Conservation (phyloP, 192 early-diverging fungal species). For the Gigaspora rosea region DNA sequence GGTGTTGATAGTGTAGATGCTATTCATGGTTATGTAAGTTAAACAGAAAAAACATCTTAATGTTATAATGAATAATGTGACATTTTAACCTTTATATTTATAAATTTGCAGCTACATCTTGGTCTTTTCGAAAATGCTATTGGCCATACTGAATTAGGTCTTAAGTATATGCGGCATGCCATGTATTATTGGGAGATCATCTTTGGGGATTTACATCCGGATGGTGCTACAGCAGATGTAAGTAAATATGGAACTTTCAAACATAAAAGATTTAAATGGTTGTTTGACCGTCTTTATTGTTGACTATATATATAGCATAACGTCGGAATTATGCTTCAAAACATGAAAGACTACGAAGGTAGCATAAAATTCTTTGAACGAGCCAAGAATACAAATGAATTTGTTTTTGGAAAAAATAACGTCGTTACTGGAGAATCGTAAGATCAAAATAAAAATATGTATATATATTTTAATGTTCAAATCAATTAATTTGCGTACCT, state of each 20-base stretch:
- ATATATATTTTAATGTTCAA: neutral
- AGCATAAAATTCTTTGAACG: slow-evolving; percentile 72
- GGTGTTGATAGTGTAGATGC: slow-evolving; percentile 89
- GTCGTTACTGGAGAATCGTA: slow-evolving; percentile 61
- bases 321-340: slow-evolving; percentile 76
- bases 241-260: no score
- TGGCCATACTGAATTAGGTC: slow-evolving; percentile 69
- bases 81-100: slow-evolving; percentile 4
- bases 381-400: slow-evolving; percentile 66
- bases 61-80: neutral
- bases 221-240: slow-evolving; percentile 82
- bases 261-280: no score
- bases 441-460: neutral
- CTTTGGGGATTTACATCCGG: slow-evolving; percentile 74
- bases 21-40: slow-evolving; percentile 79
- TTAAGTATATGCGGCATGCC: slow-evolving; percentile 82
- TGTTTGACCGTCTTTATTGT: neutral
- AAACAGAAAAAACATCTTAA: neutral
- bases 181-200: slow-evolving; percentile 80
- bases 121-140: slow-evolving; percentile 86
- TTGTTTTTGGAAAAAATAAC: slow-evolving; percentile 69
- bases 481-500: neutral
- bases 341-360: slow-evolving; percentile 58
- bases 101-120: slow-evolving; percentile 65
- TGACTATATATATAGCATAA: slow-evolving; percentile 56